phyloP scores from a whole-genome alignment of 148 eudicot genomes.

The Polygonum aviculare region DNA sequence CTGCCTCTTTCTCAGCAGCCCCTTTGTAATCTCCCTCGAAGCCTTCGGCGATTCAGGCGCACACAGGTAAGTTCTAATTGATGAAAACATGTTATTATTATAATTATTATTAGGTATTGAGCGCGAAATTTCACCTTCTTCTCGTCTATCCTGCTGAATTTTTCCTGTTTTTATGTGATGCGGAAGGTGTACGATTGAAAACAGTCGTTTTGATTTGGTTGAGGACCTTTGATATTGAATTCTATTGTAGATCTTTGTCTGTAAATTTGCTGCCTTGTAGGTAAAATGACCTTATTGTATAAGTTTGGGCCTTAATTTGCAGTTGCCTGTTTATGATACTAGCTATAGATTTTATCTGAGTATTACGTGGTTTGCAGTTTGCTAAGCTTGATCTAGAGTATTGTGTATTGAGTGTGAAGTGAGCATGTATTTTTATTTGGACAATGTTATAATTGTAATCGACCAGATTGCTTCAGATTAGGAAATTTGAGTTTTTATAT shows the following conservation, averaged over 20 bases:
- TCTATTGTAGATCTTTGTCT: not conserved
- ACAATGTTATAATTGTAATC: not conserved
- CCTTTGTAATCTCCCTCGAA: not conserved
- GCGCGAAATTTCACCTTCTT: not conserved
- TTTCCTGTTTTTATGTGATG: not conserved
- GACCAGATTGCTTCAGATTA: not conserved
- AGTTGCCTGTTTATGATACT: not conserved
- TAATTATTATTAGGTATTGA: not conserved
- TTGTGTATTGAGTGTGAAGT: not conserved
- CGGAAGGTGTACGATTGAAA: too few relatives aligned
- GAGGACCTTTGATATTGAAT: not conserved
- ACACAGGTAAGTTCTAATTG: not conserved
- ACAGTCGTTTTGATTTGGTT: not conserved
- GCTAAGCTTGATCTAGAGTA: not conserved
- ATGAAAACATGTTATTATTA: not conserved
- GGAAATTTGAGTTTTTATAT: not conserved
- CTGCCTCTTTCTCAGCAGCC: not conserved
- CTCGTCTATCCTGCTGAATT: not conserved
- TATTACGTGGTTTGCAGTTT: not conserved
- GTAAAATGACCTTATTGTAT: not conserved
- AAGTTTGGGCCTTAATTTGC: not conserved
- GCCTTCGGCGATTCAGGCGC: not conserved
- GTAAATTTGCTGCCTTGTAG: not conserved
- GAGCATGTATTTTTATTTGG: not conserved
- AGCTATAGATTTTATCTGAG: not conserved